These are phyloP conservation scores for Ballota nigra DNA, from an alignment of 257 asterid species.

Conservation along the genomic window DNA sequence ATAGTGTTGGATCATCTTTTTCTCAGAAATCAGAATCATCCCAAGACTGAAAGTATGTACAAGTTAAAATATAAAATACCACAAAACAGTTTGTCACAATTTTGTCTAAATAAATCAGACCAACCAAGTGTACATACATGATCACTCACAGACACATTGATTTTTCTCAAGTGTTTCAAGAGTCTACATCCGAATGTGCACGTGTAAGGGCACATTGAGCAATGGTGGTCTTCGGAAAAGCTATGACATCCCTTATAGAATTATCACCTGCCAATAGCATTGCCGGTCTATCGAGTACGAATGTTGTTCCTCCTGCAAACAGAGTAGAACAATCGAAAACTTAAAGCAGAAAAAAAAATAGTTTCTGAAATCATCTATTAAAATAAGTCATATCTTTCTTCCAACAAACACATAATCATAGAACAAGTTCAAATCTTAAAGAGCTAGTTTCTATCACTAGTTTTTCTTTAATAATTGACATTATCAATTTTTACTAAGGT, in stretches of 20 bases:
- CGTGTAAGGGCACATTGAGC: conserved; percentile 92
- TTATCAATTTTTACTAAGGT: not conserved
- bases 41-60: no score
- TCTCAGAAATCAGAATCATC: no score
- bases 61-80: not conserved
- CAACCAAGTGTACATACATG: not conserved
- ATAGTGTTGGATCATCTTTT: no score
- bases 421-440: not conserved
- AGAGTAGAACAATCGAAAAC: not conserved
- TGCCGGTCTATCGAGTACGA: conserved; percentile 76
- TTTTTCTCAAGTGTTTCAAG: conserved; percentile 15
- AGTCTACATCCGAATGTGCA: conserved; percentile 78
- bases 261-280: conserved; percentile 79
- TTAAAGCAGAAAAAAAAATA: no score
- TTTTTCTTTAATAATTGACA: not conserved
- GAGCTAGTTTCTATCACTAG: not conserved
- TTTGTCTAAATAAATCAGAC: not conserved
- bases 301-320: conserved; percentile 86
- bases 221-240: conserved; percentile 95
- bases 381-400: not conserved
- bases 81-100: not conserved
- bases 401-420: not conserved
- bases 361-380: no score
- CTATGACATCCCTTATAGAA: conserved; percentile 93
- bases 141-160: not conserved